A percentile compares a stretch with the other conserved stretches of the same genome.
Evolutionary conservation across 2,329 filamentous ascomycete species (phyloP).

Genomic region (Pestalotiopsis sp.): DNA sequence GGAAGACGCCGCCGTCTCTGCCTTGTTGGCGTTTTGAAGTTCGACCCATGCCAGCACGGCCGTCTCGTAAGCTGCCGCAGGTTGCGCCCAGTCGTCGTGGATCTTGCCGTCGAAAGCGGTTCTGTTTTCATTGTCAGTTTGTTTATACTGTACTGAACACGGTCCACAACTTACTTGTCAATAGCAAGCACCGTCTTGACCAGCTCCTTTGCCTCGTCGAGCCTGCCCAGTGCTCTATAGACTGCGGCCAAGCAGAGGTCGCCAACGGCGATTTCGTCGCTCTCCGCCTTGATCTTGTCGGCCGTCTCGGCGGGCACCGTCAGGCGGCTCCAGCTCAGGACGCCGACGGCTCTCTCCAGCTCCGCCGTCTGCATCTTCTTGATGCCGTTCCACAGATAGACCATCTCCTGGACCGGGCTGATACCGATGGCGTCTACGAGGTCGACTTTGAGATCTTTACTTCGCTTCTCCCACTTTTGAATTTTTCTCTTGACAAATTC

Average conservation of each 20-base stretch:
- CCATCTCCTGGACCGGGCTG: conserved; percentile 85
- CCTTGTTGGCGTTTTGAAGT: conserved; percentile 41
- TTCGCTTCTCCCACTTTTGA: conserved; percentile 81
- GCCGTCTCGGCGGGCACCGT: conserved; percentile 43
- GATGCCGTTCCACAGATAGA: conserved; percentile 88
- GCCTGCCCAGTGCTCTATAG: conserved; percentile 61
- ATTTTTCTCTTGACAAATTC: conserved; percentile 81
- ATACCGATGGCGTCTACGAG: conserved; percentile 80
- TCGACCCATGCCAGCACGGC: conserved; percentile 80
- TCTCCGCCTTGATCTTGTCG: conserved; percentile 48
- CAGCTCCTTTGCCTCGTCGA: conserved; percentile 64
- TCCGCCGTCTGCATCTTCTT: conserved; percentile 73
- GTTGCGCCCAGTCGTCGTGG: conserved; percentile 70
- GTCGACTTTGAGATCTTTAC: conserved; percentile 64
- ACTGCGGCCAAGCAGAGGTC: conserved; percentile 67
- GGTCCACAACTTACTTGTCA: conserved; percentile 50
- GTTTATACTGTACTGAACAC: neutral
- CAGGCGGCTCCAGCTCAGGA: conserved; percentile 67
- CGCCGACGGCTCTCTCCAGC: conserved; percentile 61
- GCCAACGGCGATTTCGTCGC: conserved; percentile 64
- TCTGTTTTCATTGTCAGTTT: conserved; percentile 33
- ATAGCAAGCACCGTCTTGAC: conserved; percentile 66
- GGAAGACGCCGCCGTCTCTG: conserved; percentile 15
- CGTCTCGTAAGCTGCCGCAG: conserved; percentile 83
- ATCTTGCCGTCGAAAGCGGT: conserved; percentile 56